Evolutionary conservation across 305 asterid genomes (phyloP).

Genomic region (Solanum aculeatissimum): DNA sequence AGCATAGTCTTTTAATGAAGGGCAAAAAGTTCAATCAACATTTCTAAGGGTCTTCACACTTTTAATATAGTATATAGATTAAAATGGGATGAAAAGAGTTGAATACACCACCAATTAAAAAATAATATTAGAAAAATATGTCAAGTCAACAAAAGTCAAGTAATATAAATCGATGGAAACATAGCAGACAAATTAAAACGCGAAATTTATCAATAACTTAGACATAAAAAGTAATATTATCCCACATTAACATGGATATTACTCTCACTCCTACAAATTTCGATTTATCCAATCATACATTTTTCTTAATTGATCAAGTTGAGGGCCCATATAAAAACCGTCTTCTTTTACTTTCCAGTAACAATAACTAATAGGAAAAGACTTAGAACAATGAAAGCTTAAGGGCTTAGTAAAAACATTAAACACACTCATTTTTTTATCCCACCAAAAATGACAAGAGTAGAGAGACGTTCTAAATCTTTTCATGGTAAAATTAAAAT

Average conservation of each 20-base stretch:
- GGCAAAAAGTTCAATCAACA: no score
- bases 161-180: no score
- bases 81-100: no score
- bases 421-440: neutral
- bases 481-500: neutral
- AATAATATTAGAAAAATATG: no score
- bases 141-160: neutral
- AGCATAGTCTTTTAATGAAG: no score
- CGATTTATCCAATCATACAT: neutral
- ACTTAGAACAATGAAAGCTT: neutral
- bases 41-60: no score
- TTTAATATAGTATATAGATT: no score
- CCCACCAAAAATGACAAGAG: neutral
- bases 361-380: no score
- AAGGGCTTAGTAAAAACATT: neutral
- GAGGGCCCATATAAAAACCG: neutral
- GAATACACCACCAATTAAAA: no score
- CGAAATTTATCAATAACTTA: no score
- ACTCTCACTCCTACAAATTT: no score
- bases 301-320: neutral
- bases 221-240: neutral
- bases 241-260: neutral
- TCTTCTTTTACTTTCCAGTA: neutral
- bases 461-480: neutral
- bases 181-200: no score